Conservation (phyloP, 805 yeast genomes). For the Hanseniaspora thailandica region DNA sequence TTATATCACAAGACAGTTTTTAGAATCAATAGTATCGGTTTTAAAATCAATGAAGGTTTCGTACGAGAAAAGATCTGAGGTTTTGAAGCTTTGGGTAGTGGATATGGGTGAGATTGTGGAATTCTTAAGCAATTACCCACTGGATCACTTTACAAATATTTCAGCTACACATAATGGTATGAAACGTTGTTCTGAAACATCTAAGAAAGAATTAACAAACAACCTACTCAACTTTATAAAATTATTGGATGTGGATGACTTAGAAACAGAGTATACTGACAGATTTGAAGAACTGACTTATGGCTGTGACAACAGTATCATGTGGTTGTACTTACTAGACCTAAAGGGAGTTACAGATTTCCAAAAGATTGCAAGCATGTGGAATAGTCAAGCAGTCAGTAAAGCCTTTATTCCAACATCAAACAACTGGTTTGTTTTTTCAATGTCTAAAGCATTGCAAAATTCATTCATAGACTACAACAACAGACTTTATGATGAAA, state of each 20-base stretch:
- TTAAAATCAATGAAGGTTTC: slow-evolving; percentile 37
- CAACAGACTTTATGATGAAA: slow-evolving; percentile 6
- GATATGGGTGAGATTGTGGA: slow-evolving; percentile 1
- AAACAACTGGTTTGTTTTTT: slow-evolving; percentile 12
- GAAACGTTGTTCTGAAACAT: slow-evolving; percentile 11
- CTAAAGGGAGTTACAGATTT: slow-evolving; percentile 21
- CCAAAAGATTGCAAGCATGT: slow-evolving; percentile 19
- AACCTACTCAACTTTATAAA: neutral
- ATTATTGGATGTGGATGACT: neutral
- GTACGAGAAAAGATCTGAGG: slow-evolving; percentile 1
- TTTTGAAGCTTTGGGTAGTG: slow-evolving; percentile 1
- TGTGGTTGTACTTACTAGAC: slow-evolving; percentile 26
- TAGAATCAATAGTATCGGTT: slow-evolving; percentile 45
- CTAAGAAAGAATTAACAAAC: neutral
- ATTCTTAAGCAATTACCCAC: neutral
- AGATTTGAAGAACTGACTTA: slow-evolving; percentile 26
- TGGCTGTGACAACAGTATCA: slow-evolving; percentile 21
- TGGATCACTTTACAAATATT: neutral
- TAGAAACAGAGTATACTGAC: slow-evolving; percentile 28
- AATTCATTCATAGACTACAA: slow-evolving; percentile 8
- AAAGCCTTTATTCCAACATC: slow-evolving; percentile 17
- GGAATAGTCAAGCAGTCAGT: slow-evolving; percentile 25
- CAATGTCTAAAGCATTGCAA: neutral
- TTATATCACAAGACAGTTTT: slow-evolving; percentile 41
- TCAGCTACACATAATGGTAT: slow-evolving; percentile 8